Evolutionary conservation across 495 filamentous ascomycete species (phyloP).

Genomic region (Evernia prunastri): DNA sequence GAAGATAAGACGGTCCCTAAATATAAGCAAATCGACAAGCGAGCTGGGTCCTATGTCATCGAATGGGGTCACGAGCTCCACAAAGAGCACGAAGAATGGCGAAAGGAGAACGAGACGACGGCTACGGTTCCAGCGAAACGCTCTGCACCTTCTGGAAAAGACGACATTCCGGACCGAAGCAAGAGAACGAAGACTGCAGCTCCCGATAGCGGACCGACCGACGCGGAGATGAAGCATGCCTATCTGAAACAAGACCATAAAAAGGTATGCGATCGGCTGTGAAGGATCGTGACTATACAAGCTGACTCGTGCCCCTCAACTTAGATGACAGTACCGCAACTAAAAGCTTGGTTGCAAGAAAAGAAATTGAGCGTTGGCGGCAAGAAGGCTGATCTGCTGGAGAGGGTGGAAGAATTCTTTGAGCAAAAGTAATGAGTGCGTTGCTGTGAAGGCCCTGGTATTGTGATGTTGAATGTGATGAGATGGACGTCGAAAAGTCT

Average conservation of each 20-base stretch:
- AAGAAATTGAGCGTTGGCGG: conserved; percentile 57
- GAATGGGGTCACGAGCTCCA: conserved; percentile 70
- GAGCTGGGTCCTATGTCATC: conserved; percentile 68
- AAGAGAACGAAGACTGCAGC: conserved; percentile 47
- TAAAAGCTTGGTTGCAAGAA: conserved; percentile 60
- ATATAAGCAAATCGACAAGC: conserved; percentile 77
- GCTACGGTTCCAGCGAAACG: conserved; percentile 42
- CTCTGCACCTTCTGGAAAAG: conserved; percentile 38
- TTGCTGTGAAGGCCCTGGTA: neutral
- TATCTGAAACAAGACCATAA: conserved; percentile 54
- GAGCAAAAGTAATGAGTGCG: conserved; percentile 43
- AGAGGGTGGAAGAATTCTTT: conserved; percentile 70
- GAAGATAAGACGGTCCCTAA: conserved; percentile 84
- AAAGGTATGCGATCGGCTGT: conserved; percentile 40
- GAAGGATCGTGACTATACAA: conserved; percentile 16
- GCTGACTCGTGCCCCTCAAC: conserved; percentile 21
- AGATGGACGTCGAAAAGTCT: no score
- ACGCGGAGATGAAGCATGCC: conserved; percentile 54
- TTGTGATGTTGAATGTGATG: neutral
- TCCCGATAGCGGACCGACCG: conserved; percentile 36
- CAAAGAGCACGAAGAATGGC: conserved; percentile 40
- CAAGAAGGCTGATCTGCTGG: conserved; percentile 74
- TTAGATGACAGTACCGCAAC: conserved; percentile 53
- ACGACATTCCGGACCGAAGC: conserved; percentile 23
- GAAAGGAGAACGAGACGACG: conserved; percentile 34